A percentile compares a stretch with the other conserved stretches of the same genome.
phyloP scores from a whole-genome alignment of 495 filamentous ascomycete species.

The Chaetomium cochliodes region DNA sequence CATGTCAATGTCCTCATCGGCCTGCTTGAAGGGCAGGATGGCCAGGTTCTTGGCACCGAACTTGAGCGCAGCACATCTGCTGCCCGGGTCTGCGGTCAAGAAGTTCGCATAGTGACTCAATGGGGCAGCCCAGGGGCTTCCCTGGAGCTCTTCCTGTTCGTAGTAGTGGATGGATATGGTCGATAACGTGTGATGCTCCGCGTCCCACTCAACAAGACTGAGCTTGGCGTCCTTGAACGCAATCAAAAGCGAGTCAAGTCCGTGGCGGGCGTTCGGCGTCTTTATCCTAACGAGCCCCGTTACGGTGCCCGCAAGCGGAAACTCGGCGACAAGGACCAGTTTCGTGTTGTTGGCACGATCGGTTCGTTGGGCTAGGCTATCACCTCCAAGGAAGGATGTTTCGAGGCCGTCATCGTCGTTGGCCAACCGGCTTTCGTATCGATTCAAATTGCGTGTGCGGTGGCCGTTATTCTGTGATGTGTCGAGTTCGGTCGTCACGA shows the following conservation, averaged over 20 bases:
- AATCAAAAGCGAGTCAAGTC: slow-evolving; percentile 79
- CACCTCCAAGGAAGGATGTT: slow-evolving; percentile 57
- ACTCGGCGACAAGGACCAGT: slow-evolving; percentile 84
- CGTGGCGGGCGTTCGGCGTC: slow-evolving; percentile 64
- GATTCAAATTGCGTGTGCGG: slow-evolving; percentile 29
- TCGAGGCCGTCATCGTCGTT: slow-evolving; percentile 62
- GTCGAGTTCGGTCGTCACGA: slow-evolving; percentile 55
- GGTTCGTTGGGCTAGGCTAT: slow-evolving; percentile 52
- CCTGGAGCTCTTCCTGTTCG: slow-evolving; percentile 81
- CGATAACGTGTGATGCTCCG: slow-evolving; percentile 67
- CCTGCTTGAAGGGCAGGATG: slow-evolving; percentile 88
- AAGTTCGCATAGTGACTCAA: slow-evolving; percentile 69
- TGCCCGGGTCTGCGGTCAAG: slow-evolving; percentile 85
- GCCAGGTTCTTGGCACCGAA: slow-evolving; percentile 87
- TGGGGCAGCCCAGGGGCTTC: slow-evolving; percentile 71
- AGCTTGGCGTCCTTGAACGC: slow-evolving; percentile 88
- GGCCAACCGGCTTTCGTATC: slow-evolving; percentile 45
- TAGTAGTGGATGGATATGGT: slow-evolving; percentile 98
- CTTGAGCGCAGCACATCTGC: slow-evolving; percentile 87
- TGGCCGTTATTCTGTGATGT: slow-evolving; percentile 31
- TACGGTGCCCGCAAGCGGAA: slow-evolving; percentile 74
- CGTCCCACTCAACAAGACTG: slow-evolving; percentile 92
- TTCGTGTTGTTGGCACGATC: slow-evolving; percentile 64
- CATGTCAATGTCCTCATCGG: slow-evolving; percentile 83
- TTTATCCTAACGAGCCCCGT: slow-evolving; percentile 78